Evolutionary conservation across 2,329 filamentous ascomycete genomes (phyloP).

Genomic region (Capronia americana): DNA sequence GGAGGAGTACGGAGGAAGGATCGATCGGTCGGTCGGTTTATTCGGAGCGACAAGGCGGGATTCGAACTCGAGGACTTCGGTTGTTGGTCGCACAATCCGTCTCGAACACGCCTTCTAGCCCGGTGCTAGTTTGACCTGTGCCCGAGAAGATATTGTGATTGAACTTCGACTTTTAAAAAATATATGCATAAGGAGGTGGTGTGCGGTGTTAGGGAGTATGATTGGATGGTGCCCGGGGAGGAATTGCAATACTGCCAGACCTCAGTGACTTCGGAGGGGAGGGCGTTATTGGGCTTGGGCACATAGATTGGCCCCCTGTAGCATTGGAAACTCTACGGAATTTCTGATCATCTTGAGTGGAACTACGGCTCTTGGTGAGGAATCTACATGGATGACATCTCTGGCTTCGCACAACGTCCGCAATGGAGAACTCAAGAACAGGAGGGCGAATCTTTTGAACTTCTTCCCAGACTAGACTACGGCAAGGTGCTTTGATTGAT

Average conservation of each 20-base stretch:
- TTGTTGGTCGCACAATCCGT: background rate
- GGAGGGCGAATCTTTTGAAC: background rate
- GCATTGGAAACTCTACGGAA: background rate
- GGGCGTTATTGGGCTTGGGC: background rate
- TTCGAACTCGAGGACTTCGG: background rate
- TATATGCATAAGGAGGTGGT: background rate
- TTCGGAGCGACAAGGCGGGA: background rate
- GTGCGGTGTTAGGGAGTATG: background rate
- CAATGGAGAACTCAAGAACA: background rate
- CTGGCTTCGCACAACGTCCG: background rate
- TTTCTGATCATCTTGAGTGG: background rate
- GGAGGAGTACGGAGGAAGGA: background rate
- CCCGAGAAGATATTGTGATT: background rate
- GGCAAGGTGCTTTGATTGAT: too few relatives aligned
- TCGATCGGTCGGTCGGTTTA: background rate
- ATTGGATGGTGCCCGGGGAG: background rate
- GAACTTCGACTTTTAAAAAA: background rate
- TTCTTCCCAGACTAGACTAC: background rate
- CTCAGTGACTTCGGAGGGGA: background rate
- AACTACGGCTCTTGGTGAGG: background rate
- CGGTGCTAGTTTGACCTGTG: background rate
- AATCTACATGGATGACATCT: background rate
- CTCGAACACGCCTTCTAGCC: slow-evolving; percentile 1
- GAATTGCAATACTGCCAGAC: background rate
- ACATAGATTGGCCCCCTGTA: background rate